Conservation (phyloP, 306 rosid genomes). For the Vigna radiata region DNA sequence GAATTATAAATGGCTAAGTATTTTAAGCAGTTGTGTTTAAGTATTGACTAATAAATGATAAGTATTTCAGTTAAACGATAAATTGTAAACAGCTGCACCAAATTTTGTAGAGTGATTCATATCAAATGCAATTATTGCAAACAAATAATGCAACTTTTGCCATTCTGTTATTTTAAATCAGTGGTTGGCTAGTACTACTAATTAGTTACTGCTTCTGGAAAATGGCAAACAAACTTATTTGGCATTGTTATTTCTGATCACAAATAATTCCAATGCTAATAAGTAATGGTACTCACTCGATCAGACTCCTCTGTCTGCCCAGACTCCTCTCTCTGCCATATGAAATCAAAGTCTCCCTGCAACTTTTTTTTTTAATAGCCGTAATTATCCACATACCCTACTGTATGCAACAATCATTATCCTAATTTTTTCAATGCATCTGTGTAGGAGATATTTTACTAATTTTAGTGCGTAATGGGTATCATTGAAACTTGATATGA, state of each 20-base stretch:
- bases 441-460: slow-evolving; percentile 23
- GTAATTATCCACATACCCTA: neutral
- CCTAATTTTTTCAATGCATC: slow-evolving; percentile 24
- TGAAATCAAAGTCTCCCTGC: slow-evolving; percentile 25
- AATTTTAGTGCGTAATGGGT: neutral
- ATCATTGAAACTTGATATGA: slow-evolving; percentile 7
- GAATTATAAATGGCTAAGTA: slow-evolving; percentile 20
- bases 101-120: slow-evolving; percentile 13
- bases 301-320: neutral
- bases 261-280: neutral
- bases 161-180: slow-evolving; percentile 12
- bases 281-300: neutral
- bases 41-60: slow-evolving; percentile 23
- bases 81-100: slow-evolving; percentile 25
- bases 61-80: slow-evolving; percentile 11
- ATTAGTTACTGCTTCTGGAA: neutral
- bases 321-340: neutral
- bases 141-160: slow-evolving; percentile 3
- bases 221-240: slow-evolving; percentile 14
- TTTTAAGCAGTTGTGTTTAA: slow-evolving; percentile 16
- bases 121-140: slow-evolving; percentile 7
- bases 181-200: too few relatives aligned
- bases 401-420: slow-evolving; percentile 12
- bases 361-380: slow-evolving; percentile 12
- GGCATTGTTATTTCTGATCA: neutral